A percentile compares a stretch with the other conserved stretches of the same genome.
phyloP scores from a whole-genome alignment of 2,329 filamentous ascomycete genomes.

The Rutstroemia sp. region DNA sequence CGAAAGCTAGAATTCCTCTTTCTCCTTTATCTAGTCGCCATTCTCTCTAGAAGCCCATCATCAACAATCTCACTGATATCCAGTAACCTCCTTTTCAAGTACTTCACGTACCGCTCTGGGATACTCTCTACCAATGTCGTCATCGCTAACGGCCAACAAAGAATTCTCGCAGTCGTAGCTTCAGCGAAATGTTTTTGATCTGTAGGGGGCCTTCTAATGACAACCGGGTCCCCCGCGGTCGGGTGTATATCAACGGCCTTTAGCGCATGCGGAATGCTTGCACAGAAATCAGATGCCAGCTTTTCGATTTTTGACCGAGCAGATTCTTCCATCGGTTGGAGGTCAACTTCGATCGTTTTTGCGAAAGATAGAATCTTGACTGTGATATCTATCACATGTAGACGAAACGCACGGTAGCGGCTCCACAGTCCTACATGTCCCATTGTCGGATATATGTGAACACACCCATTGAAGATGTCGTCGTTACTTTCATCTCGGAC shows the following conservation, averaged over 20 bases:
- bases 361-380: neutral
- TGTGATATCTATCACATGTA: slow-evolving; percentile 9
- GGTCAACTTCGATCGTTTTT: neutral
- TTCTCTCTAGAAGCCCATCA: slow-evolving; percentile 11
- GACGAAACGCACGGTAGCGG: slow-evolving; percentile 10
- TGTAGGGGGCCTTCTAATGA: neutral
- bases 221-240: neutral
- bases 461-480: neutral
- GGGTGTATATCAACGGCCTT: neutral
- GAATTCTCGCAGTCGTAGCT: slow-evolving; percentile 4
- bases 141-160: slow-evolving; percentile 12
- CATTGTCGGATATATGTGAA: slow-evolving; percentile 9
- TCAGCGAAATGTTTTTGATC: neutral
- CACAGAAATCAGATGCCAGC: slow-evolving; percentile 10
- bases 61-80: slow-evolving; percentile 12
- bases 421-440: slow-evolving; percentile 13
- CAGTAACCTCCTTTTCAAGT: slow-evolving; percentile 7
- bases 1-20: no score
- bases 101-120: neutral
- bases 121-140: slow-evolving; percentile 6
- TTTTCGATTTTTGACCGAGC: neutral
- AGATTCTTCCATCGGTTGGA: neutral
- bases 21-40: slow-evolving; percentile 20
- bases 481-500: neutral
- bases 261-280: slow-evolving; percentile 11